Evolutionary conservation across 169 alveolate species (phyloP), one percentile per base, ranked within the genome.

Genomic region (Besnoitia besnoiti): DNA sequence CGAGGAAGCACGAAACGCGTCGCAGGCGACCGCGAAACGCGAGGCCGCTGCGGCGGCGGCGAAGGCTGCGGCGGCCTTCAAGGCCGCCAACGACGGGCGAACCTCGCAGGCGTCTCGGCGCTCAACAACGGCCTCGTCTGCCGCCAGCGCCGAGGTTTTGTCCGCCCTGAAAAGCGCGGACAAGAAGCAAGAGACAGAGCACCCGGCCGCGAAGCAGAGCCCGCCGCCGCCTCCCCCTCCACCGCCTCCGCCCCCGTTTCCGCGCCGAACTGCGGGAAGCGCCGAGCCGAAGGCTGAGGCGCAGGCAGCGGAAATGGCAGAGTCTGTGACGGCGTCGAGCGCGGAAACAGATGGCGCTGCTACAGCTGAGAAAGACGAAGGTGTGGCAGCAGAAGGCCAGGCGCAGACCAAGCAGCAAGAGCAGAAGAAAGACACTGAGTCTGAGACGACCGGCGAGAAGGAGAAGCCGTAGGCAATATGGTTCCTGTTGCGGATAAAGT

Each of bases 191-290:
- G 19, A n/a, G 37, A 61, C 76, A 61, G 37, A 61, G 40, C 5
- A n/a, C 12, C 40, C 19, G 40, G 30, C 7, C 46, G 24, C 67
- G 67, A 5, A 67, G 80, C 80, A 30, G 21, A 30, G 44, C 40
- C 80, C 19, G 10, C 80, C 80, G 44, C 39, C 42, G 80, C 80
- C 80, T 19, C 80, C 80, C 7, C 80, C 80, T 1, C 80, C 80
- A 2, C 80, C 80, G 44, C 80, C 80, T 5, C 80, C 80, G 40
- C 80, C 80, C 0, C 80, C 80, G 46, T 42, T 42, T 21, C 80
- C 80, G 19, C 80, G 42, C 44, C 80, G 80, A 35, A 0, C 80
- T 3, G 39, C 14, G 44, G 80, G n/a, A 1, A 67, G 80, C 24
- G 67, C 39, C 80, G 4, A 67, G 40, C 80, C 46, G 44, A 24